Evolutionary conservation across 352 stramenopile genomes (phyloP).

Genomic region (Phytophthora macrochlamydospora): DNA sequence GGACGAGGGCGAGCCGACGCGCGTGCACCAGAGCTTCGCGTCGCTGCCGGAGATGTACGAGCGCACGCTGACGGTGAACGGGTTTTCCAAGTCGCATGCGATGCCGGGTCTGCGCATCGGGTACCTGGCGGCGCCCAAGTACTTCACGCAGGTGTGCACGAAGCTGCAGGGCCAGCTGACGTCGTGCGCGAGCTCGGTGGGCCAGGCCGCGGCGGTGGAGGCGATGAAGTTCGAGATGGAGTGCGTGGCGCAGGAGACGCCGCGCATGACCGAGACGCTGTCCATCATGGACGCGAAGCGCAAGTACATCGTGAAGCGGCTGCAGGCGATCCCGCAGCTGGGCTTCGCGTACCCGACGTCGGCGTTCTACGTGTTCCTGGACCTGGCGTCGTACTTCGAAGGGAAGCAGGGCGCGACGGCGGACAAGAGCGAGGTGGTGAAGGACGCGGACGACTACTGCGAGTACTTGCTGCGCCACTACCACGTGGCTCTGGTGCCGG

Average conservation of each 20-base stretch:
- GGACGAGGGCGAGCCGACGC: conserved; percentile 57
- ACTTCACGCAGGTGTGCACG: conserved; percentile 86
- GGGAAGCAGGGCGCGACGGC: conserved; percentile 49
- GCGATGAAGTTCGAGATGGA: conserved; percentile 89
- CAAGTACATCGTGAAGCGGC: conserved; percentile 87
- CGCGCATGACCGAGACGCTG: conserved; percentile 61
- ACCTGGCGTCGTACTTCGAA: conserved; percentile 87
- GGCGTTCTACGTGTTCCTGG: conserved; percentile 96
- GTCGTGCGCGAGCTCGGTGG: conserved; percentile 92
- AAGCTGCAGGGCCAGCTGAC: conserved; percentile 97
- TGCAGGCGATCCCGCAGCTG: conserved; percentile 88
- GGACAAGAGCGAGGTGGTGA: conserved; percentile 51
- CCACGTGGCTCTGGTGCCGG: conserved; percentile 94
- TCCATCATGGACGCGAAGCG: conserved; percentile 84
- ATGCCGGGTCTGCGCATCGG: conserved; percentile 97
- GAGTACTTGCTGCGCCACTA: conserved; percentile 93
- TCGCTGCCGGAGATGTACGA: conserved; percentile 86
- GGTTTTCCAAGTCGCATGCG: conserved; percentile 96
- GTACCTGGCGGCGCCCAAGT: conserved; percentile 85
- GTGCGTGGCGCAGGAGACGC: conserved; percentile 47
- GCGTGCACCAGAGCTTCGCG: conserved; percentile 74
- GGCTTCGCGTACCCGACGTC: conserved; percentile 88
- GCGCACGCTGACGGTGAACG: conserved; percentile 94
- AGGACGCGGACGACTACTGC: conserved; percentile 81
- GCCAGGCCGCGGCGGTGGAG: conserved; percentile 91